Evolutionary conservation across 805 yeast species (phyloP), one percentile per base, ranked within the genome.

Genomic region (Candida bentonensis): DNA sequence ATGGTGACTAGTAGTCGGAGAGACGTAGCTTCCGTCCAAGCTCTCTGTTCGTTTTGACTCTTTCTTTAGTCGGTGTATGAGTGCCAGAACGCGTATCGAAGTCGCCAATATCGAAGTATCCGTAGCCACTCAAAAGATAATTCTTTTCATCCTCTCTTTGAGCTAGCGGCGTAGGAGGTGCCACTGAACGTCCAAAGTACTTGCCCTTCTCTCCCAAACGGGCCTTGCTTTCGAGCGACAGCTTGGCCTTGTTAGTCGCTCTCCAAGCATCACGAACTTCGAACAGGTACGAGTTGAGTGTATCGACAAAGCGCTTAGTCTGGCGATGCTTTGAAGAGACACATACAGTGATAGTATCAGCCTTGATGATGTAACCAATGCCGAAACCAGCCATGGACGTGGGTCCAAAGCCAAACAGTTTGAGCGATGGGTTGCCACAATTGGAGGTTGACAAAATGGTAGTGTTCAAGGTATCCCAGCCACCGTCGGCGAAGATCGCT

Each of bases 391-490:
- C 88, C 41, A 86, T 81, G 13, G 82, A 70, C 1, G 86, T 88
- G 2, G 96, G 96, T 2, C 95, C 94, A 56, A 87, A 87, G 0
- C 96, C 96, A 66, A 87, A 87, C 42, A 81, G 68, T 49, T 82
- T 78, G 46, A 87, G 68, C 1, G 95, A 82, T 3, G 95, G 94
- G 59, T 87, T 87, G 30, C 96, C 96, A 65, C 96, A 87, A 61
- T 87, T 87, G 15, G 88, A 78, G 3, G 92, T 82, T 13, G 94
- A 82, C 22, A 87, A 66, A 20, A 86, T 72, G 3, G 89, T 81
- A 51, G 79, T 82, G 62, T 85, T 85, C 47, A 87, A 64, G 56
- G 78, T 76, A 53, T 80, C 85, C 96, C 96, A 87, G 23, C 95
- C 94, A 5, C 75, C 67, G 60, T 87, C 95, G 1, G 83, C 81